Evolutionary conservation across 495 filamentous ascomycete species (phyloP).

Genomic region (Arthonia radiata): DNA sequence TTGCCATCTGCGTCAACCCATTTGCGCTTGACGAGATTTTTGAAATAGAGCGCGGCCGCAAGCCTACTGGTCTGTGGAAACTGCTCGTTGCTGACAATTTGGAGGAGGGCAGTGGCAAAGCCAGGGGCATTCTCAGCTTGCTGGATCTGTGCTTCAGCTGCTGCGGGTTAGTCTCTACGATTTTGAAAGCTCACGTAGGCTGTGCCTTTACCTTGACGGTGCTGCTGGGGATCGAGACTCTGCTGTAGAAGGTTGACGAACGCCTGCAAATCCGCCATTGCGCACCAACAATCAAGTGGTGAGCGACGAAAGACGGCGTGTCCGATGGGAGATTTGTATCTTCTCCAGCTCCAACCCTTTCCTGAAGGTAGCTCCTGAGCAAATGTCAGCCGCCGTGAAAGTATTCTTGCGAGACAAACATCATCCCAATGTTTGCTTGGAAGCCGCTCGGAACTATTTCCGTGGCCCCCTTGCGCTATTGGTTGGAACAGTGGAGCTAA

Average conservation of each 20-base stretch:
- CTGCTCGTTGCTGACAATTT: slow-evolving; percentile 52
- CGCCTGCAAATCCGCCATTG: slow-evolving; percentile 27
- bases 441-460: no score
- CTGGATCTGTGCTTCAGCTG: slow-evolving; percentile 60
- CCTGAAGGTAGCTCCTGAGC: no score
- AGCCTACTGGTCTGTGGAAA: slow-evolving; percentile 55
- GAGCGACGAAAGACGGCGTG: background rate
- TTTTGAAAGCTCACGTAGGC: background rate
- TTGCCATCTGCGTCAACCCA: slow-evolving; percentile 85
- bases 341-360: no score
- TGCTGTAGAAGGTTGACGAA: slow-evolving; percentile 61
- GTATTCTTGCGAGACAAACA: no score
- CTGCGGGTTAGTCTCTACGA: background rate
- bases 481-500: no score
- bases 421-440: no score
- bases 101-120: slow-evolving; percentile 71
- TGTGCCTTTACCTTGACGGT: slow-evolving; percentile 78
- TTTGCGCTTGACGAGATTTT: slow-evolving; percentile 86
- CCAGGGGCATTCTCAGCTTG: slow-evolving; percentile 51
- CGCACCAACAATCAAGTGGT: background rate
- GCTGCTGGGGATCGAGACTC: slow-evolving; percentile 60
- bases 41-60: slow-evolving; percentile 84
- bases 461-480: no score
- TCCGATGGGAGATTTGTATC: slow-evolving; percentile 7
- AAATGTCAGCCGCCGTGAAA: no score